Evolutionary conservation across 2,329 filamentous ascomycete genomes (phyloP).

Genomic region (Fusarium concolor): DNA sequence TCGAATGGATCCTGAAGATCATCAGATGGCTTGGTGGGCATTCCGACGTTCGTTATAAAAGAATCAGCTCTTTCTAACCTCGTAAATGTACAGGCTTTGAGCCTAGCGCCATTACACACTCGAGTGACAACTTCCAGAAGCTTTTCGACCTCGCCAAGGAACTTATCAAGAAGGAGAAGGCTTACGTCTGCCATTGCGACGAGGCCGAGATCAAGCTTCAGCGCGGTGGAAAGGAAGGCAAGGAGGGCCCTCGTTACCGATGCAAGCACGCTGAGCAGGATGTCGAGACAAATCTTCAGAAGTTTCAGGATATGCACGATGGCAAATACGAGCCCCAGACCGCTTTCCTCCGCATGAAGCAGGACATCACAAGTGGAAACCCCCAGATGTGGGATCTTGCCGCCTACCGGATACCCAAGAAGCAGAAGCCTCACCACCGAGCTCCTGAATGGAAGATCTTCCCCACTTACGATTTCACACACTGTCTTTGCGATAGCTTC

Average conservation of each 20-base stretch:
- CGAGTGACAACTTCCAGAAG: constrained; percentile 88
- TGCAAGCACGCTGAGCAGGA: constrained; percentile 83
- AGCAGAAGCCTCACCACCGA: constrained; percentile 76
- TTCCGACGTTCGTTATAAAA: neutral
- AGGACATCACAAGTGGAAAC: constrained; percentile 84
- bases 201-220: constrained; percentile 87
- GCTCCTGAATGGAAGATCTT: constrained; percentile 95
- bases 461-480: constrained; percentile 93
- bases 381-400: constrained; percentile 97
- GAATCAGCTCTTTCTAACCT: constrained; percentile 10
- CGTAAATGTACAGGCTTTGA: constrained; percentile 65
- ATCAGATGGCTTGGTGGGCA: constrained; percentile 74
- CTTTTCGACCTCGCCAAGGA: constrained; percentile 91
- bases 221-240: constrained; percentile 79
- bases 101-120: constrained; percentile 83
- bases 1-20: constrained; percentile 88
- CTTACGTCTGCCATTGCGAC: constrained; percentile 90
- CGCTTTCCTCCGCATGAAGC: constrained; percentile 93
- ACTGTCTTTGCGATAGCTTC: constrained; percentile 92
- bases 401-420: constrained; percentile 85
- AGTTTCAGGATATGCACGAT: constrained; percentile 91
- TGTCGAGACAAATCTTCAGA: constrained; percentile 78
- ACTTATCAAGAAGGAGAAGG: constrained; percentile 76
- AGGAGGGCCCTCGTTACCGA: constrained; percentile 75
- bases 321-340: constrained; percentile 88